phyloP scores from a whole-genome alignment of 352 stramenopile species.

The Globisporangium echinulatum region DNA sequence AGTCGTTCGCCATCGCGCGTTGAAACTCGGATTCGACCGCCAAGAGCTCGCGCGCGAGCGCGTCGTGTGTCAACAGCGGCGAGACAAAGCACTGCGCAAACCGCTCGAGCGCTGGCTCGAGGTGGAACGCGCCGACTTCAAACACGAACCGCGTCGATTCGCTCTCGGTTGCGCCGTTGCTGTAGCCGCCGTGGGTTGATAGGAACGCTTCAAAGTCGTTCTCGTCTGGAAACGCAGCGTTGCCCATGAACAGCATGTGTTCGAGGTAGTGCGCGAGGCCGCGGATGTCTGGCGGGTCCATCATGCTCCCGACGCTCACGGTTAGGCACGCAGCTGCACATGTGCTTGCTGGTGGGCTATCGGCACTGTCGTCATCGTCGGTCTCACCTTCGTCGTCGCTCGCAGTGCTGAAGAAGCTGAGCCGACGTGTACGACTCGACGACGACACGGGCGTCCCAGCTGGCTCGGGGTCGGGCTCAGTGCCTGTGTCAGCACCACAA shows the following conservation, averaged over 20 bases:
- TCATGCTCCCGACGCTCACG: constrained; percentile 50
- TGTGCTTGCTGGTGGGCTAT: constrained; percentile 10
- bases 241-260: constrained; percentile 94
- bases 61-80: constrained; percentile 71
- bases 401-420: constrained; percentile 11
- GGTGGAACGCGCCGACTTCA: constrained; percentile 52
- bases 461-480: constrained; percentile 1
- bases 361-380: constrained; percentile 8
- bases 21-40: constrained; percentile 86
- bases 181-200: constrained; percentile 77
- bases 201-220: constrained; percentile 90
- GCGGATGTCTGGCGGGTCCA: constrained; percentile 45
- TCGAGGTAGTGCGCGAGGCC: constrained; percentile 85
- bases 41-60: constrained; percentile 67
- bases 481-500: not conserved
- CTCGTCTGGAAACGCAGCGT: constrained; percentile 86
- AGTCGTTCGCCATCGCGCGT: constrained; percentile 54
- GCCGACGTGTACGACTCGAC: constrained; percentile 2
- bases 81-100: constrained; percentile 92
- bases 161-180: constrained; percentile 89
- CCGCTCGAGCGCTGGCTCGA: constrained; percentile 70
- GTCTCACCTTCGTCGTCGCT: constrained; percentile 16
- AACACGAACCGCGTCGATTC: constrained; percentile 90
- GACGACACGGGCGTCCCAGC: not conserved
- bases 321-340: constrained; percentile 47